A percentile compares a stretch with the other conserved stretches of the same genome.
These are phyloP conservation scores for Clarireedia paspali DNA, from an alignment of 2,329 filamentous ascomycete genomes.

Conservation along the genomic window DNA sequence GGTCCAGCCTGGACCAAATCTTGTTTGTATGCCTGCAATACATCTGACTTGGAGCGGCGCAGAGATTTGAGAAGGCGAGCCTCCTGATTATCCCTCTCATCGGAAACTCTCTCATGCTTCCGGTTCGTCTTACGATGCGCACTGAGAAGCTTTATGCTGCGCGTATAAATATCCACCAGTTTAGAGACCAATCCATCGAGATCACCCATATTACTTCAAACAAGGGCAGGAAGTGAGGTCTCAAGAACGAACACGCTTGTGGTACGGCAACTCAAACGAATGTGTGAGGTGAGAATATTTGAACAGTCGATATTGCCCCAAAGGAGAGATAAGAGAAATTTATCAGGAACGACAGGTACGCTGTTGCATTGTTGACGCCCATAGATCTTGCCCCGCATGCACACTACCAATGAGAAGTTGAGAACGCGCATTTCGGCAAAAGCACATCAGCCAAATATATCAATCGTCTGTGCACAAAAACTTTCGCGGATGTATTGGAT, in stretches of 20 bases:
- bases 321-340: background rate
- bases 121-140: conserved; percentile 31
- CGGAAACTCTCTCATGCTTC: background rate
- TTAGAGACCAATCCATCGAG: conserved; percentile 38
- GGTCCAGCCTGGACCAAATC: conserved; percentile 35
- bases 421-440: background rate
- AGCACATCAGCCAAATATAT: too few relatives aligned
- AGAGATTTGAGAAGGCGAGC: conserved; percentile 32
- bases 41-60: conserved; percentile 24
- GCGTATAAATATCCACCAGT: conserved; percentile 40
- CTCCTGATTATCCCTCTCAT: conserved; percentile 13
- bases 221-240: background rate
- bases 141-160: conserved; percentile 28
- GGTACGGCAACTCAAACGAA: too few relatives aligned
- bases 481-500: background rate
- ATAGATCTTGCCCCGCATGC: background rate
- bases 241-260: background rate
- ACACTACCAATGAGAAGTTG: background rate
- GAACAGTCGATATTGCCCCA: background rate
- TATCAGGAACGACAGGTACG: background rate
- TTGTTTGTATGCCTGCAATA: conserved; percentile 37
- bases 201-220: conserved; percentile 29
- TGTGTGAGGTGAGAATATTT: background rate
- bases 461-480: background rate
- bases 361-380: background rate